Evolutionary conservation across 305 asterid genomes (phyloP), one percentile per base, ranked within the genome.

Genomic region (Solanum hybrid): DNA sequence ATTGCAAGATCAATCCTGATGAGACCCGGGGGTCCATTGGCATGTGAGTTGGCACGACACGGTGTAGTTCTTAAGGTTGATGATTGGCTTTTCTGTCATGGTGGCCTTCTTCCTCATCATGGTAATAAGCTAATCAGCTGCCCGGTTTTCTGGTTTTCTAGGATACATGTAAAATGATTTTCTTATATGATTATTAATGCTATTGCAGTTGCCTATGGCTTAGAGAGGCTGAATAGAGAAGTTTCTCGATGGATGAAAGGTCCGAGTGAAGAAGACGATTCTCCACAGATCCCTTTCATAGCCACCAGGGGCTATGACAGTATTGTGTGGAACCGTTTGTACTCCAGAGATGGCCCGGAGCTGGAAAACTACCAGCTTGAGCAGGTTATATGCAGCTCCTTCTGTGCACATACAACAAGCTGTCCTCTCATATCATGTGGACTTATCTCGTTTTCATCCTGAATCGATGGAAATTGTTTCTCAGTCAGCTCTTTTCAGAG

Each of bases 51-150:
- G 93, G 98, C 98, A 86, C 93, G 90, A 4, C 96, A 95, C 85
- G 90, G 98, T 40, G 98, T 97, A 92, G 96, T 94, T 90, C 97
- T 97, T 90, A 94, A 95, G 92, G 95, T 97, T 34, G 94, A 97
- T 80, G 98, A 97, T 92, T 97, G 99, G 99, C 92, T 97, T 37
- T 97, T 97, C 92, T 97, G 99, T 87, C 99, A 97, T 85, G 99
- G 99, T 35, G 99, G 99, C 90, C 97, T 96, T 90, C 99, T 95
- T 93, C 99, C 99, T 84, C 99, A 95, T 93, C 99, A 97, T 89
- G 99, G 99, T 97, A 94, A 92, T 42, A 80, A 11, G 24, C 38
- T 86, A 42, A 85, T 71, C 56, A 56, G 42, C 36, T 82, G 4
- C 31, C 60, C 40, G 36, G 38, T 78, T 34, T 27, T 31, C 36